Evolutionary conservation across 164 flowering plant species (phyloP).

Genomic region (Chimonanthus salicifolius): DNA sequence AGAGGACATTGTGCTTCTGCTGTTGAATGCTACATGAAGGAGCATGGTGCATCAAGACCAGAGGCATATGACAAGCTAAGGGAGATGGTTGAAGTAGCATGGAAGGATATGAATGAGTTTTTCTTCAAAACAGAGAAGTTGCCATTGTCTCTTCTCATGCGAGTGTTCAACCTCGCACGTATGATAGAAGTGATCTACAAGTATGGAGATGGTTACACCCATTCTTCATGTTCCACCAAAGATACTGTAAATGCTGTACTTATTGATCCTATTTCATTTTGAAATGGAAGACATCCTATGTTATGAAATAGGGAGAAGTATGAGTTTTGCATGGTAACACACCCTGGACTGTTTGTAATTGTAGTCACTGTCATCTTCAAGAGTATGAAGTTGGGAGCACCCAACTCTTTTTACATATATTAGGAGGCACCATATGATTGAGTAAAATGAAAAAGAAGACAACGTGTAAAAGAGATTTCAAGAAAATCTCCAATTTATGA

Average conservation of each 20-base stretch:
- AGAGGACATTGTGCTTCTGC: constrained; percentile 25
- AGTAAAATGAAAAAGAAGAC: no score
- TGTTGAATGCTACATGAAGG: constrained; percentile 31
- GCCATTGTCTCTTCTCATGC: constrained; percentile 16
- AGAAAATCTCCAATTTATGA: no score
- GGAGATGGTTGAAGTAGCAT: constrained; percentile 18
- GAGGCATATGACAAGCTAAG: constrained; percentile 9
- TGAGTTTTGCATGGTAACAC: no score
- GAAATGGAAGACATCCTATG: neutral
- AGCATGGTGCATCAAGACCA: constrained; percentile 19
- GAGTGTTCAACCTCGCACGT: constrained; percentile 27
- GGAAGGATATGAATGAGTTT: constrained; percentile 49
- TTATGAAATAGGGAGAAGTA: no score
- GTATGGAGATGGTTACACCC: constrained; percentile 28
- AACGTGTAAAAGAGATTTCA: no score
- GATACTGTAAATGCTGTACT: constrained; percentile 8
- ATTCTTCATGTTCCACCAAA: constrained; percentile 2
- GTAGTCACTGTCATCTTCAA: no score
- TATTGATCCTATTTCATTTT: constrained; percentile 13
- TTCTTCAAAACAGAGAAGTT: constrained; percentile 10
- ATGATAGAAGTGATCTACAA: constrained; percentile 17
- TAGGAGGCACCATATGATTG: no score
- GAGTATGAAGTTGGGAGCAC: no score
- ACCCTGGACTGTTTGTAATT: no score
- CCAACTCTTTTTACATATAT: no score